Conservation (phyloP, 2,329 filamentous ascomycete species). For the Ophiobolus disseminans region DNA sequence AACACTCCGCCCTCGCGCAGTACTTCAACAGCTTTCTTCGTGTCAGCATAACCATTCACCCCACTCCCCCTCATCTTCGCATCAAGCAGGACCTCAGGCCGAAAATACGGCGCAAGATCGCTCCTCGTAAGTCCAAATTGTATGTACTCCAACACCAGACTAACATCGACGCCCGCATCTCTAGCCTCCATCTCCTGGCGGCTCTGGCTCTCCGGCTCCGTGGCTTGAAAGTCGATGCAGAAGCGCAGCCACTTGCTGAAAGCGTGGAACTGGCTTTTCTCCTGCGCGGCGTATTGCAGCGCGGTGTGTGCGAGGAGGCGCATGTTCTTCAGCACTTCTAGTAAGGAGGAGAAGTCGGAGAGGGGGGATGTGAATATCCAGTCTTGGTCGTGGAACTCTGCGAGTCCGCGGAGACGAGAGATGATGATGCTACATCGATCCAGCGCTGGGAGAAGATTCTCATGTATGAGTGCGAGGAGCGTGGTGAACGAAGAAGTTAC, state of each 20-base stretch:
- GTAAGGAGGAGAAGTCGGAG: constrained; percentile 51
- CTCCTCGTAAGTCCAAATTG: constrained; percentile 71
- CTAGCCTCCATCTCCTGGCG: constrained; percentile 78
- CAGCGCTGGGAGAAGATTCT: constrained; percentile 86
- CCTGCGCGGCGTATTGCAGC: constrained; percentile 73
- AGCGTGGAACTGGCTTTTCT: constrained; percentile 76
- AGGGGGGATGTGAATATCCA: constrained; percentile 61
- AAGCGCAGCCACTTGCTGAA: constrained; percentile 87
- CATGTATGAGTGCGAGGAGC: constrained; percentile 78
- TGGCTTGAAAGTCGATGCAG: constrained; percentile 79
- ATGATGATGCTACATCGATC: constrained; percentile 84
- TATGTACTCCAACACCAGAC: constrained; percentile 78
- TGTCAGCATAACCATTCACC: constrained; percentile 38
- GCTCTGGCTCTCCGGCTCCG: constrained; percentile 64
- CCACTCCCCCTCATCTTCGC: constrained; percentile 7
- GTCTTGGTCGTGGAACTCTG: constrained; percentile 76
- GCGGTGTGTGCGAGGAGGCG: constrained; percentile 77
- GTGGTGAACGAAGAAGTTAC: constrained; percentile 79
- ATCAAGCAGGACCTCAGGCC: constrained; percentile 45
- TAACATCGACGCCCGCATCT: constrained; percentile 76
- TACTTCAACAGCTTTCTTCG: constrained; percentile 40
- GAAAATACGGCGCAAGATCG: constrained; percentile 68
- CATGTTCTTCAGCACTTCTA: constrained; percentile 78
- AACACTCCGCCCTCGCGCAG: constrained; percentile 55
- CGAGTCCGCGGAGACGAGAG: constrained; percentile 81